Evolutionary conservation across 2,329 filamentous ascomycete species (phyloP), one percentile per base, ranked within the genome.

Genomic region (Penicillium sp.): DNA sequence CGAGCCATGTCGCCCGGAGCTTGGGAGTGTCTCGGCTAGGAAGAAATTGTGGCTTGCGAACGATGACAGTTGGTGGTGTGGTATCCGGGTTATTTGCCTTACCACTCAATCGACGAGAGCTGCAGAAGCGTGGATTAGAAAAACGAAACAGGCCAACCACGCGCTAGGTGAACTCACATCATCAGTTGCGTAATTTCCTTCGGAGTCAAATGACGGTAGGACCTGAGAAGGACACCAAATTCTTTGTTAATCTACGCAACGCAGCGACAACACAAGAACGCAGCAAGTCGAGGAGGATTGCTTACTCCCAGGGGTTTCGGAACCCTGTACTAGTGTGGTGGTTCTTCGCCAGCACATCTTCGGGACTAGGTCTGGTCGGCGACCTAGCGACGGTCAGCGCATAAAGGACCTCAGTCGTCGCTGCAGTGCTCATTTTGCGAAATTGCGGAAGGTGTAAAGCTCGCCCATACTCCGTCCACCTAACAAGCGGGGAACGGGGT

Each of bases 1-100:
- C 92, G 2, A 97, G 82, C 92, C 92, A 96, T 34, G 92, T 97
- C 29, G 91, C 88, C 46, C 90, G 83, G 19, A 97, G 78, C 34
- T 80, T 77, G 14, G 71, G 56, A 2, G 79, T 80, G 4, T 77
- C 70, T 46, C 88, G 81, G 12, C 74, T 74, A 1, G 81, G 70
- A 9, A 88, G 77, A 68, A 92, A 92, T 4, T 75, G 63, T 0
- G 89, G 88, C 53, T 79, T 80, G 48, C 77, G 79, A 14, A 92
- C 81, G 2, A 80, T 73, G 10, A 93, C 82, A 0, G 83, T 83
- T 9, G 84, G 81, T 19, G 80, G 78, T 9, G 78, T 79, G 7
- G 83, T 84, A 62, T 88, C 77, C 25, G 87, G 86, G 1, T 51
- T 62, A 40, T 81, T 80, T 4, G 63, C 65, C 55, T 76, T 69